phyloP scores from a whole-genome alignment of 2,329 filamentous ascomycete genomes.

The Dothideomycetidae sp. region DNA sequence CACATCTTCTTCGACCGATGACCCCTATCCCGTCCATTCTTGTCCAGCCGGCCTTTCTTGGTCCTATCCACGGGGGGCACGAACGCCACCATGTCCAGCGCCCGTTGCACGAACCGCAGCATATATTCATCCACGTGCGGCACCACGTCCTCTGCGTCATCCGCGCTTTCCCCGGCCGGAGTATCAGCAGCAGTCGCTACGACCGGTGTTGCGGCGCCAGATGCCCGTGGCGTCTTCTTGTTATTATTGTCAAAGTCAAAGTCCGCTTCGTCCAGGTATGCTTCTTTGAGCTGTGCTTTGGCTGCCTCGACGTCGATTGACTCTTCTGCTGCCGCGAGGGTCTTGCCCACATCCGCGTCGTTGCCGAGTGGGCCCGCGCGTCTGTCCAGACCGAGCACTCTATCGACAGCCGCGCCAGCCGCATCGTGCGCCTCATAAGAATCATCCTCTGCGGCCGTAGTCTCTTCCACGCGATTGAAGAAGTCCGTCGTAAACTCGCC shows the following conservation, averaged over 20 bases:
- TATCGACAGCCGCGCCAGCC: slow-evolving; percentile 70
- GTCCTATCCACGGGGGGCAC: slow-evolving; percentile 21
- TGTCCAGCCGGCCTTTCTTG: slow-evolving; percentile 19
- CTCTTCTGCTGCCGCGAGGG: slow-evolving; percentile 82
- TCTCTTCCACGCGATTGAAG: slow-evolving; percentile 64
- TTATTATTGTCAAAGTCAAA: slow-evolving; percentile 59
- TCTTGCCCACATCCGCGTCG: slow-evolving; percentile 51
- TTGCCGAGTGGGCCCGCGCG: no score
- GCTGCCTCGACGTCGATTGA: slow-evolving; percentile 82
- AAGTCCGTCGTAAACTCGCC: slow-evolving; percentile 96
- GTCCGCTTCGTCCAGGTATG: slow-evolving; percentile 69
- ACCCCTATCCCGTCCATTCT: slow-evolving; percentile 23
- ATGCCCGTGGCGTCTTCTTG: slow-evolving; percentile 23
- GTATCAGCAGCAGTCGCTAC: slow-evolving; percentile 9
- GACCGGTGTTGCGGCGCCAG: slow-evolving; percentile 9
- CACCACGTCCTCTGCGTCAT: slow-evolving; percentile 31
- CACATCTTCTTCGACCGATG: slow-evolving; percentile 20
- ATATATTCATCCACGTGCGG: slow-evolving; percentile 54
- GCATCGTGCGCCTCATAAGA: slow-evolving; percentile 51
- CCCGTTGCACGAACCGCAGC: slow-evolving; percentile 21
- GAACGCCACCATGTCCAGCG: slow-evolving; percentile 20
- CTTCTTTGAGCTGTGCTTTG: slow-evolving; percentile 73
- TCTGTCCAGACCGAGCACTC: slow-evolving; percentile 59
- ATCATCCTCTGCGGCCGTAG: slow-evolving; percentile 39
- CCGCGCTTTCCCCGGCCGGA: slow-evolving; percentile 17